Percentiles rank a stretch among this genome's conserved stretches.
phyloP scores from a whole-genome alignment of 2,329 filamentous ascomycete genomes.

The Fusarium anguioides region DNA sequence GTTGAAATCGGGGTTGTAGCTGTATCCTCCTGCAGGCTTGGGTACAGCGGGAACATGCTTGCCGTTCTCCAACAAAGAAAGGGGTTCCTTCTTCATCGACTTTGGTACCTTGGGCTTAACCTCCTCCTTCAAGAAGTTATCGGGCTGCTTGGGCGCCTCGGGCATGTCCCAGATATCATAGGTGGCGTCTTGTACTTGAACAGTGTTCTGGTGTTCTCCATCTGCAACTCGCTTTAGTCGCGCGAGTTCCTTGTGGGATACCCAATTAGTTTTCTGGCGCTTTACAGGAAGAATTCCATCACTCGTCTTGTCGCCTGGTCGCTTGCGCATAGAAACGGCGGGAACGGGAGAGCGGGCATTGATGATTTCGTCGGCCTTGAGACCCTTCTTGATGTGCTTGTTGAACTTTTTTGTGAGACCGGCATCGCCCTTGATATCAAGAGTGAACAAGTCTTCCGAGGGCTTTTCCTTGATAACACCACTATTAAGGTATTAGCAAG shows the following conservation, averaged over 20 bases:
- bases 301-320: conserved; percentile 73
- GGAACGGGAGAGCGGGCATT: conserved; percentile 84
- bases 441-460: conserved; percentile 84
- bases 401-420: conserved; percentile 72
- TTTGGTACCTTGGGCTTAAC: conserved; percentile 76
- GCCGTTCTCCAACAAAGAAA: conserved; percentile 85
- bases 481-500: conserved; percentile 58
- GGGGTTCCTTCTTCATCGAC: conserved; percentile 79
- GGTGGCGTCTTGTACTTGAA: conserved; percentile 69
- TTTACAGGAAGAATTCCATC: conserved; percentile 81
- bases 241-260: conserved; percentile 85
- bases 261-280: conserved; percentile 79
- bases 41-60: conserved; percentile 82
- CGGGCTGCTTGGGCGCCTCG: conserved; percentile 54
- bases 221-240: conserved; percentile 83
- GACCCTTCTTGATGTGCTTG: conserved; percentile 76
- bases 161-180: conserved; percentile 83
- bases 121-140: conserved; percentile 72
- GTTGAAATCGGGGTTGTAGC: conserved; percentile 90
- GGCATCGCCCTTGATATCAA: conserved; percentile 80
- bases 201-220: conserved; percentile 68
- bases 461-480: conserved; percentile 87
- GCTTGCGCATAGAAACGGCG: conserved; percentile 82
- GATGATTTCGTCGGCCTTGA: conserved; percentile 94
- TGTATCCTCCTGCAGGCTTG: conserved; percentile 83